These are phyloP conservation scores for Umbelopsis ramanniana DNA, from an alignment of 192 early-diverging fungal species.

Conservation along the genomic window DNA sequence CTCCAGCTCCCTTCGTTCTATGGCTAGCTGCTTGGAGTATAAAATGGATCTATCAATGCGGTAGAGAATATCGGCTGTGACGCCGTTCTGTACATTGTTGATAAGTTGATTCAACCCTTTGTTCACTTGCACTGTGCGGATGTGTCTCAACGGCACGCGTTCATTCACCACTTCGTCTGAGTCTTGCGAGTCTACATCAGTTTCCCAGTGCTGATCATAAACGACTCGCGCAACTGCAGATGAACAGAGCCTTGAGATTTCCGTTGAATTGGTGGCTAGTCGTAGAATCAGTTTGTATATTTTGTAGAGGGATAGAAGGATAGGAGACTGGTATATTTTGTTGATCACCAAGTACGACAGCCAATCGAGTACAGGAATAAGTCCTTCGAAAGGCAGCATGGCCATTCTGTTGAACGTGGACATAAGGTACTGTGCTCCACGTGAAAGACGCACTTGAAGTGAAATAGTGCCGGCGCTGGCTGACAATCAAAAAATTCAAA, in stretches of 20 bases:
- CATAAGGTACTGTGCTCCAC: constrained; percentile 1
- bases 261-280: constrained; percentile 60
- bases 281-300: constrained; percentile 57
- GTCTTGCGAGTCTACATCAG: constrained; percentile 3
- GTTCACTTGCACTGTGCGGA: background rate
- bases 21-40: constrained; percentile 52
- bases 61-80: background rate
- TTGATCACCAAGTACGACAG: constrained; percentile 50
- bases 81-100: constrained; percentile 14
- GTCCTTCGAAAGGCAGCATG: constrained; percentile 12
- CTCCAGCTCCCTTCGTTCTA: constrained; percentile 52
- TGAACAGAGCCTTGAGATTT: constrained; percentile 59
- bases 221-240: constrained; percentile 19
- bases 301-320: constrained; percentile 58
- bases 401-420: constrained; percentile 4
- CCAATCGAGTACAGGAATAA: constrained; percentile 41
- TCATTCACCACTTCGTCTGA: background rate
- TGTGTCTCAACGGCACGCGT: background rate
- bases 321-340: constrained; percentile 52
- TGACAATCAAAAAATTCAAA: no score
- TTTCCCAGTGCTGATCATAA: constrained; percentile 15
- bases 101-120: background rate
- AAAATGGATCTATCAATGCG: constrained; percentile 51
- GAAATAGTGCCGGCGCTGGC: background rate
- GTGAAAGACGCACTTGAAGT: background rate